Base-by-base conservation (phyloP, 177 flowering plant species). In the Vitis hybrid region DNA sequence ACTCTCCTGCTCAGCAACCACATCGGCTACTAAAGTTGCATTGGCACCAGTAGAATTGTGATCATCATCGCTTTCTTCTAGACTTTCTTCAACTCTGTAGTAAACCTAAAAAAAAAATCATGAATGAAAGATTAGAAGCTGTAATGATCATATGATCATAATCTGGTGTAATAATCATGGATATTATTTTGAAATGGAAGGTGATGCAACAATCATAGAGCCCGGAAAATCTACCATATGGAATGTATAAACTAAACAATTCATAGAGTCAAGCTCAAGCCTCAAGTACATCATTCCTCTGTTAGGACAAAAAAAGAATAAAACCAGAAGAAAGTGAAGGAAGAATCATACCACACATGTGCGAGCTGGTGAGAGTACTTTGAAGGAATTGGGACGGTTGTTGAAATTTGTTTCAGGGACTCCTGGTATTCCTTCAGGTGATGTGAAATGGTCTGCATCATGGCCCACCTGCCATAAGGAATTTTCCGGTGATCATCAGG, bases 371-470 rank as follows among this genome's bases (percentile, higher is more conserved):
- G 91, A 89, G 56, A 95, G 84, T 14, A 95, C 86, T 85, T 79
- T 86, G 75, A 95, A 86, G 51, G 99, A 95, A 74, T 95, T 93
- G 48, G 99, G 99, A 5, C 97, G 92, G 65, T 91, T 90, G 79
- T 95, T 93, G 82, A 95, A 95, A 81, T 93, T 95, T 56, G 99
- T 93, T 73, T 93, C 99, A 39, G 94, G 93, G 22, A 82, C 89
- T 50, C 99, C 99, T 2, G 99, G 99, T 75, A 85, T 80, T 51
- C 99, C 99, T 87, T 95, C 99, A 15, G 96, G 97, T 8, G 78
- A 78, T 22, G 99, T 93, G 81, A 95, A 95, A 83, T 93, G 99
- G 70, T 93, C 96, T 16, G 77, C 87, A 71, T 91, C 89, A 75
- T 93, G 98, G 16, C 89, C 92, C 71, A 93, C 93, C 99, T 93